phyloP scores from a whole-genome alignment of 192 early-diverging fungal species.

The Diversispora epigaea region DNA sequence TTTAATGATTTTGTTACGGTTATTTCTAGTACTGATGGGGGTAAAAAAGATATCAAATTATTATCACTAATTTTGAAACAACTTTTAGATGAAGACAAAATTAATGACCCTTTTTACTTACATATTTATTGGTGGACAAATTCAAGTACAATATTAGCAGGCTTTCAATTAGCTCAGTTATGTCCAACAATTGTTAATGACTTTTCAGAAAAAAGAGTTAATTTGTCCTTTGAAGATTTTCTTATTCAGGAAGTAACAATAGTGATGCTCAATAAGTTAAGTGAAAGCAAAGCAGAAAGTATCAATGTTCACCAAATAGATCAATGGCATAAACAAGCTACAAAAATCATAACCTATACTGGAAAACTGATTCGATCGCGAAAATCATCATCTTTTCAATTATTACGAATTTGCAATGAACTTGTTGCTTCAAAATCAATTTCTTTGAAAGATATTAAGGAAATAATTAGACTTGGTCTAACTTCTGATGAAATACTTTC shows the following conservation, averaged over 20 bases:
- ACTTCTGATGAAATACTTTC: not conserved
- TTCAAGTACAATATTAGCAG: not conserved
- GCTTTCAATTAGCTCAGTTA: constrained; percentile 10
- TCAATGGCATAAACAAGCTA: constrained; percentile 2
- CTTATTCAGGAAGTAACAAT: not conserved
- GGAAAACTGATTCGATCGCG: not conserved
- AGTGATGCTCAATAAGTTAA: not conserved
- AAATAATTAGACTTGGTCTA: not conserved
- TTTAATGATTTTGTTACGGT: constrained; percentile 26
- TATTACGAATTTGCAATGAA: constrained; percentile 23
- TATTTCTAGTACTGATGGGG: not conserved
- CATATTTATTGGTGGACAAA: constrained; percentile 31
- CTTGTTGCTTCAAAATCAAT: constrained; percentile 9
- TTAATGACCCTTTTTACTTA: constrained; percentile 14
- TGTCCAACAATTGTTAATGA: constrained; percentile 1
- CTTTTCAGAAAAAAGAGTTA: not conserved
- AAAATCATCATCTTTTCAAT: not conserved
- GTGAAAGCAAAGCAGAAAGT: no score
- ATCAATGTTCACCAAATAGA: not conserved
- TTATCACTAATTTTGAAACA: not conserved
- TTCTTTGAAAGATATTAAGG: not conserved
- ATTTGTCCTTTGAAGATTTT: not conserved
- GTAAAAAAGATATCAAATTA: not conserved
- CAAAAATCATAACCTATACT: constrained; percentile 18
- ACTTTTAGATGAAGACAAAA: constrained; percentile 9